phyloP scores from a whole-genome alignment of 768 basidiomycete genomes.

The Sutorius australiensis region DNA sequence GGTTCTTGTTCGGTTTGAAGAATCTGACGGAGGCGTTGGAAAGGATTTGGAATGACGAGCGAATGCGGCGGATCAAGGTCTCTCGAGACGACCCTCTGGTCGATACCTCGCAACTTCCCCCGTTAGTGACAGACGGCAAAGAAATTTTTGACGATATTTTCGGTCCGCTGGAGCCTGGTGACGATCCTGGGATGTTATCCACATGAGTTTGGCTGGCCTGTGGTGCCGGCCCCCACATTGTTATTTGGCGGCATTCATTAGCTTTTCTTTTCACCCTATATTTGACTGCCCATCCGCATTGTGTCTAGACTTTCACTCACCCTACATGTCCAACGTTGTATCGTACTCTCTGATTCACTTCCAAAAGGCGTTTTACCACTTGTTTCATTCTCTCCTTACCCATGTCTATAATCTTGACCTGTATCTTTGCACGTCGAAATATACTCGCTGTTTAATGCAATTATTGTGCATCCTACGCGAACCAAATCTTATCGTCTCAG shows the following conservation, averaged over 20 bases:
- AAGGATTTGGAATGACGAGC: constrained; percentile 85
- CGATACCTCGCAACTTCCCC: constrained; percentile 51
- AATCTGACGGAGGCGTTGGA: constrained; percentile 74
- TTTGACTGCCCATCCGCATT: not conserved
- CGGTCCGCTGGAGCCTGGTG: constrained; percentile 41
- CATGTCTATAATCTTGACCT: not conserved
- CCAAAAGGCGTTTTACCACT: not conserved
- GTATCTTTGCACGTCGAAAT: constrained; percentile 6
- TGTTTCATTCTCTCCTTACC: not conserved
- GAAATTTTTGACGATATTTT: constrained; percentile 80
- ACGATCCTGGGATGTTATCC: constrained; percentile 75
- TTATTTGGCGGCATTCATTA: not conserved
- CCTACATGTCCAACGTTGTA: constrained; percentile 9
- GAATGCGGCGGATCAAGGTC: constrained; percentile 61
- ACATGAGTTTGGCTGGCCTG: constrained; percentile 38
- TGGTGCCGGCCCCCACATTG: not conserved
- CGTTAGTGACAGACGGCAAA: constrained; percentile 67
- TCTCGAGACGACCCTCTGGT: constrained; percentile 53
- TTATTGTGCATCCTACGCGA: not conserved
- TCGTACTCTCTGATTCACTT: not conserved
- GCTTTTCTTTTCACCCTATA: not conserved
- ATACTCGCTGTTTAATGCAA: constrained; percentile 6
- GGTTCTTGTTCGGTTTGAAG: constrained; percentile 89
- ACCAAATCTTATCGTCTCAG: not conserved
- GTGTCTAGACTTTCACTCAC: constrained; percentile 13